Conservation (phyloP, 305 asterid genomes). For the Galium porrigens region DNA sequence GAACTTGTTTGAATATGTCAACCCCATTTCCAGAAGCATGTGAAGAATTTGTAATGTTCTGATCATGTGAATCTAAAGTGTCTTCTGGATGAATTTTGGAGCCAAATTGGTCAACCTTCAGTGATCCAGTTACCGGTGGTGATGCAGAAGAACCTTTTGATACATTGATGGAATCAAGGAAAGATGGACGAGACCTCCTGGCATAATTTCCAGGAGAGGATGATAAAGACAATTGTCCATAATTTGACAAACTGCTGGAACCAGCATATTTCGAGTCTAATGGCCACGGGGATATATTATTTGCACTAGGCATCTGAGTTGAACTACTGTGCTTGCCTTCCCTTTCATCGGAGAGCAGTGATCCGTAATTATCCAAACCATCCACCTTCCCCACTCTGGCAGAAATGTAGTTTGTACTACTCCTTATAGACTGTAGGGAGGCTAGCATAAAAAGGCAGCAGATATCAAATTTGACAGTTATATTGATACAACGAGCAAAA, state of each 20-base stretch:
- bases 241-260: conserved; percentile 26
- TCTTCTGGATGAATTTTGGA: conserved; percentile 48
- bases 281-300: conserved; percentile 35
- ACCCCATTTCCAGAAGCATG: conserved; percentile 35
- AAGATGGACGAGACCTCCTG: conserved; percentile 81
- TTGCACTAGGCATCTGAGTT: conserved; percentile 25
- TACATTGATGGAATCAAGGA: conserved; percentile 74
- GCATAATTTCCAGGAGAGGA: conserved; percentile 24
- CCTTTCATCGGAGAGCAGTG: conserved; percentile 31
- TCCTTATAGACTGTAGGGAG: conserved; percentile 26
- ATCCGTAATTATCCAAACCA: conserved; percentile 9
- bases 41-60: conserved; percentile 25
- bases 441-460: conserved; percentile 28
- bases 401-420: conserved; percentile 21
- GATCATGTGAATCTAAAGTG: conserved; percentile 40
- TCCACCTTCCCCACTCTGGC: conserved; percentile 26
- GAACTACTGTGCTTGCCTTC: conserved; percentile 32
- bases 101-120: conserved; percentile 32
- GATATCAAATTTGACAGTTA: neutral
- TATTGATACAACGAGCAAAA: conserved; percentile 6
- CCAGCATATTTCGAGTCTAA: conserved; percentile 28
- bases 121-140: conserved; percentile 27
- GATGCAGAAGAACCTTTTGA: conserved; percentile 44
- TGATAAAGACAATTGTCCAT: conserved; percentile 11
- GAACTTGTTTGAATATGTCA: conserved; percentile 33